These are phyloP conservation scores for Panaeolus papilionaceus DNA, from an alignment of 768 basidiomycete genomes.

Conservation along the genomic window DNA sequence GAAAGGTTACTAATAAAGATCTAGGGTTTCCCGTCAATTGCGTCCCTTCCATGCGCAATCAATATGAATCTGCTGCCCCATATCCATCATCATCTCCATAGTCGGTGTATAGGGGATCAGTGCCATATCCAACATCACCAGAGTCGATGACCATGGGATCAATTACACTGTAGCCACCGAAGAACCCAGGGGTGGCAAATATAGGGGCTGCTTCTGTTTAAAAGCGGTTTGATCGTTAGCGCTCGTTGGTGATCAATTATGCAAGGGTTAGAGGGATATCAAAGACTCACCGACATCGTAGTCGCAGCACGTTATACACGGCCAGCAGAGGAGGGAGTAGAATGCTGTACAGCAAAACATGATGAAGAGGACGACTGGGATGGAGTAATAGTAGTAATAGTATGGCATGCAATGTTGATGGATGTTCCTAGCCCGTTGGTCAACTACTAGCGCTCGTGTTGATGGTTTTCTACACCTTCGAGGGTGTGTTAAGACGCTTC, in stretches of 20 bases:
- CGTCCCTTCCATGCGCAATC: not conserved
- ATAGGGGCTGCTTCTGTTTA: not conserved
- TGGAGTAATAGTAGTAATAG: slow-evolving; percentile 1
- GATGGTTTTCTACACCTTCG: not conserved
- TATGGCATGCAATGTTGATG: not conserved
- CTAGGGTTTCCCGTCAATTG: no score
- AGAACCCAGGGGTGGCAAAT: not conserved
- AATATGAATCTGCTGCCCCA: not conserved
- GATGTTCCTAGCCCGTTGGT: not conserved
- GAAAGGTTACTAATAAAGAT: not conserved
- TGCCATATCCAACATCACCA: not conserved
- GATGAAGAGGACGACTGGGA: not conserved
- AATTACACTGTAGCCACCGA: not conserved
- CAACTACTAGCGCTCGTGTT: not conserved
- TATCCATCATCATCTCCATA: not conserved
- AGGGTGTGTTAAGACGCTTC: not conserved
- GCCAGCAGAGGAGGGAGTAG: not conserved
- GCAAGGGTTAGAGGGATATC: not conserved
- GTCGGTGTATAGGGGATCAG: not conserved
- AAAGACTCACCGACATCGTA: not conserved
- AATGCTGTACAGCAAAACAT: not conserved
- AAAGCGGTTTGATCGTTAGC: not conserved
- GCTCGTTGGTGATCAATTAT: not conserved
- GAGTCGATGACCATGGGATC: not conserved
- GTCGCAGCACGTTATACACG: not conserved